Evolutionary conservation across 1,284 basidiomycete species (phyloP), one percentile per base, ranked within the genome.

Genomic region (Serendipita sp.): DNA sequence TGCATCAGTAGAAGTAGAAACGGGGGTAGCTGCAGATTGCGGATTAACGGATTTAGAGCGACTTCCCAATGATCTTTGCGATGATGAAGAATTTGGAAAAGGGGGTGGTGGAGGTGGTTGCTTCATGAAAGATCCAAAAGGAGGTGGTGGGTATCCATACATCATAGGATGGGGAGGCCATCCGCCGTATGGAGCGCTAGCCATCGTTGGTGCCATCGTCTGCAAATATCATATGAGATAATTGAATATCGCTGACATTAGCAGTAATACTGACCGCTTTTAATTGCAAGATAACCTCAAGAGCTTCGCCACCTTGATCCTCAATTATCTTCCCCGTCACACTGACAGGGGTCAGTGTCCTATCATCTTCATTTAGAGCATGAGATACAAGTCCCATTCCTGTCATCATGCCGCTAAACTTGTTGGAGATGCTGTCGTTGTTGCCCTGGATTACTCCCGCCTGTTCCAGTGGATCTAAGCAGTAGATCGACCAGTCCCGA

Each of bases 381-480:
- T 58, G 53, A 32, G 53, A 58, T 4, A 58, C 53, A n/a, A 58
- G 53, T 4, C 53, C 53, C 53, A 58, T 58, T 10, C 53, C 53
- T 10, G 53, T 58, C 53, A 58, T 58, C 15, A 58, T 32, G 17
- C 53, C 53, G 53, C 53, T 58, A 32, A 58, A 58, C 29, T 58
- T 58, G 53, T 29, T 58, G 4, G 53, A 22, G 10, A 58, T 10
- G 29, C 45, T 49, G 10, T 35, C 15, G 32, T 58, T 29, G 34
- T 26, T 30, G 53, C 22, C 15, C 8, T 10, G 29, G 8, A 8
- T n/a, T 22, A n/a, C 15, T 34, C 26, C 17, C 2, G 53, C 4
- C 53, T 58, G 53, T 58, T 58, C 53, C 53, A 58, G n/a, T 22
- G 53, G 53, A 3, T 58, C 53, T n/a, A 58, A 58, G 34, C 53